These are phyloP conservation scores for Camellia oleifera DNA, from an alignment of 179 eudicot genomes.

Conservation along the genomic window DNA sequence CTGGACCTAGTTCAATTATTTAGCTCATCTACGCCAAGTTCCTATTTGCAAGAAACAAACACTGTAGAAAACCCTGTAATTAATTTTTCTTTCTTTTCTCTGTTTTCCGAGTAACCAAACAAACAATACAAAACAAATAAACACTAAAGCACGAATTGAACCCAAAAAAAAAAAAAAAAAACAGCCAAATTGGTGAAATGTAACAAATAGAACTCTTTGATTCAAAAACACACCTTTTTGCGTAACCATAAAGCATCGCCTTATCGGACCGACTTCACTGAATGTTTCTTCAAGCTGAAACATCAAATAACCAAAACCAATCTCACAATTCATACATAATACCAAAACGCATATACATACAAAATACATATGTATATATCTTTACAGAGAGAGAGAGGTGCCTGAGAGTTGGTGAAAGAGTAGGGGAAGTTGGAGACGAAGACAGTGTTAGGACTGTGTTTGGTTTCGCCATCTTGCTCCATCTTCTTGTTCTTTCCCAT, in stretches of 20 bases:
- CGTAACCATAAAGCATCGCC: conserved; percentile 89
- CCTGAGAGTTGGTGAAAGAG: conserved; percentile 65
- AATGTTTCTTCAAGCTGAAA: conserved; percentile 71
- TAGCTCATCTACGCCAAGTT: too few relatives aligned
- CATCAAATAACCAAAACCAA: neutral
- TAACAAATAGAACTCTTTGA: neutral
- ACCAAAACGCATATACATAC: neutral
- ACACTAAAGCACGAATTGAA: neutral
- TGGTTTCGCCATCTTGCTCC: conserved; percentile 35
- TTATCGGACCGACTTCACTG: conserved; percentile 87
- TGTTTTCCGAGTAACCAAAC: neutral
- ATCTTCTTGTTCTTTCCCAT: conserved; percentile 66
- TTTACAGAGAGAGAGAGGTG: conserved; percentile 4
- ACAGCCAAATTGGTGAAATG: too few relatives aligned
- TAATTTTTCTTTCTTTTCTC: too few relatives aligned
- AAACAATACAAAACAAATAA: neutral
- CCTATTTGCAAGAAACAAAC: too few relatives aligned
- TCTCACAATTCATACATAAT: too few relatives aligned
- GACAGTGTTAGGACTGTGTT: conserved; percentile 65
- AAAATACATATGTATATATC: too few relatives aligned
- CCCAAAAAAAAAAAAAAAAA: too few relatives aligned
- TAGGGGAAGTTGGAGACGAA: conserved; percentile 74
- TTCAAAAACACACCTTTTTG: conserved; percentile 51
- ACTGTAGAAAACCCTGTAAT: too few relatives aligned
- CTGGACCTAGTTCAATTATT: too few relatives aligned